These are phyloP conservation scores for Aspergillus ustus DNA, from an alignment of 2,329 filamentous ascomycete species.

Conservation along the genomic window DNA sequence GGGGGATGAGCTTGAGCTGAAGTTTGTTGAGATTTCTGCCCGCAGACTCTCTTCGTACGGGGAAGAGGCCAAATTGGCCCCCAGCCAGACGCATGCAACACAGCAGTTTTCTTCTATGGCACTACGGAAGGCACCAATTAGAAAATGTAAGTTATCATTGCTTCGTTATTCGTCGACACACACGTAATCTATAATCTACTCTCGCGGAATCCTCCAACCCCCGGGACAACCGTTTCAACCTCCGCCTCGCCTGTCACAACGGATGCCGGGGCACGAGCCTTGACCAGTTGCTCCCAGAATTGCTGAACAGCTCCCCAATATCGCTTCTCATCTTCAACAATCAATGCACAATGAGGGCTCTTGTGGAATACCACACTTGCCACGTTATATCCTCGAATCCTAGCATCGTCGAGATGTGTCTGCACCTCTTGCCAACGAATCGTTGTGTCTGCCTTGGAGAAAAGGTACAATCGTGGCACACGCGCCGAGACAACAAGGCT, in stretches of 20 bases:
- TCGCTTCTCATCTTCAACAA: slow-evolving; percentile 18
- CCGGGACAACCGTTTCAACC: not conserved
- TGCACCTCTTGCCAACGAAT: slow-evolving; percentile 16
- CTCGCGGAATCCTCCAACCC: not conserved
- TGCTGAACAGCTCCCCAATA: slow-evolving; percentile 18
- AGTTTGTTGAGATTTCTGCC: not conserved
- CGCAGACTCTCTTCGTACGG: not conserved
- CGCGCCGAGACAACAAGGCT: slow-evolving; percentile 5
- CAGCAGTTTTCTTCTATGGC: not conserved
- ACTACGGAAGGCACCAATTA: not conserved
- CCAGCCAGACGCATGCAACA: not conserved
- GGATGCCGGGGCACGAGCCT: not conserved
- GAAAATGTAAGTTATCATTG: not conserved
- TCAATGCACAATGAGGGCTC: slow-evolving; percentile 21
- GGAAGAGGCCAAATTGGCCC: not conserved
- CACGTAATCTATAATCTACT: slow-evolving; percentile 10
- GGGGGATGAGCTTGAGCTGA: slow-evolving; percentile 3
- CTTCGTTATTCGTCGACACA: not conserved
- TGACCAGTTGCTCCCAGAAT: slow-evolving; percentile 15
- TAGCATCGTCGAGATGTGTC: slow-evolving; percentile 18
- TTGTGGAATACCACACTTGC: slow-evolving; percentile 10
- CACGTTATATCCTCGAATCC: slow-evolving; percentile 7
- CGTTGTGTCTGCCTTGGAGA: slow-evolving; percentile 18
- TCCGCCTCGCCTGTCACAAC: not conserved
- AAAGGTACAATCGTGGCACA: slow-evolving; percentile 20